Percentiles rank a stretch among this genome's conserved stretches.
phyloP scores from a whole-genome alignment of 2,329 filamentous ascomycete genomes.

The Zymoseptoria pseudotritici region DNA sequence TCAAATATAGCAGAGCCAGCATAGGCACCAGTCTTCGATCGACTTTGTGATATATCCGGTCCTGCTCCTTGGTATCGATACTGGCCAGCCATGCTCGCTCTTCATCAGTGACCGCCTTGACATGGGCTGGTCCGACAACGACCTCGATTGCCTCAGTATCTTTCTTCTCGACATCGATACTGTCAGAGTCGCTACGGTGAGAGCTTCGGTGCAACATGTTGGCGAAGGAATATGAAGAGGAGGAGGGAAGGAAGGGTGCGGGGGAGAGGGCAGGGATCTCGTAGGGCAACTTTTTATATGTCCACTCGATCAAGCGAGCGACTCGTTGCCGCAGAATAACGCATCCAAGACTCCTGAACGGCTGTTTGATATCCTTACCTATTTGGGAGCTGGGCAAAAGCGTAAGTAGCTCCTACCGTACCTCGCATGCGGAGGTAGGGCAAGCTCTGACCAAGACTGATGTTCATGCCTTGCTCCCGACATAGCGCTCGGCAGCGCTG shows the following conservation, averaged over 20 bases:
- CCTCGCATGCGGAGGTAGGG: neutral
- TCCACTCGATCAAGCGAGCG: neutral
- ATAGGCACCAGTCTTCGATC: slow-evolving; percentile 11
- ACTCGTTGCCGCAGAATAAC: neutral
- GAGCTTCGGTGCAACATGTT: slow-evolving; percentile 5
- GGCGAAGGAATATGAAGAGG: neutral
- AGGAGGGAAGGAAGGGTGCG: neutral
- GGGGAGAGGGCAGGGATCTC: neutral
- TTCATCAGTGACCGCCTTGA: slow-evolving; percentile 14
- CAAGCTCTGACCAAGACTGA: neutral
- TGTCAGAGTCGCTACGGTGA: slow-evolving; percentile 3
- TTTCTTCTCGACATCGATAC: slow-evolving; percentile 11
- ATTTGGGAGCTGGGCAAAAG: neutral
- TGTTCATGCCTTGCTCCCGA: neutral
- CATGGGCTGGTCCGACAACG: slow-evolving; percentile 5
- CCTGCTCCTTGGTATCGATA: slow-evolving; percentile 14
- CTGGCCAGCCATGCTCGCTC: slow-evolving; percentile 19
- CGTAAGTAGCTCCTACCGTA: neutral
- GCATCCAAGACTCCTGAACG: neutral
- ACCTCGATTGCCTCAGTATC: slow-evolving; percentile 13
- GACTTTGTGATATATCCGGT: slow-evolving; percentile 34
- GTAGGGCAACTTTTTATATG: neutral
- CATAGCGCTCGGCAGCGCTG: neutral
- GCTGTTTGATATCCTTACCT: neutral
- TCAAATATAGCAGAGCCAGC: slow-evolving; percentile 37